Evolutionary conservation across 1,284 basidiomycete genomes (phyloP), one percentile per base, ranked within the genome.

Genomic region (Wolfiporia cocos): DNA sequence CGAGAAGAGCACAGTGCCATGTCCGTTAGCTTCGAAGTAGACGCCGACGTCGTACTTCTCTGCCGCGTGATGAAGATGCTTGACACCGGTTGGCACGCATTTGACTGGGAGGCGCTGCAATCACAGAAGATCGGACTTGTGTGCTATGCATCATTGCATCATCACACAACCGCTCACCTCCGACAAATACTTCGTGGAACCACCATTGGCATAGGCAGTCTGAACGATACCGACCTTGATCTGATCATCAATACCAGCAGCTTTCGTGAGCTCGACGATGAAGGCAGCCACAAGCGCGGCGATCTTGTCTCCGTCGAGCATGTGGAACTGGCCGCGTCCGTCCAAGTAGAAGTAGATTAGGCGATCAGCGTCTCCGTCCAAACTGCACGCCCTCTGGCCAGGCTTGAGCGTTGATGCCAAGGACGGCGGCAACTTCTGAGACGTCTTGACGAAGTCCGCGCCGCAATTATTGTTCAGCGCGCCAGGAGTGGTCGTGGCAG

Each of bases 1-100:
- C 2, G 95, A 97, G 68, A 99, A 99, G 39, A 99, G 67, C 34
- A 99, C 92, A 1, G 96, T 99, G 30, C 96, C 96, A 57, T 99
- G 96, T 1, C 96, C 96, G 61, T 99, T 99, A 39, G 96, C 96
- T 66, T 99, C 96, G 58, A 99, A 99, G 70, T 99, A 99, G 35
- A 99, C 92, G 21, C 96, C 96, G 50, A 99, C 78, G 59, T 93
- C 83, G 65, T 86, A 99, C 51, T 83, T 78, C 57, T 95, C 91
- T 5, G 96, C 96, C 5, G 94, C 96, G 62, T 98, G 95, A 61
- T 99, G 96, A 37, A 99, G 78, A 62, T 99, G 88, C 67, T 99
- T 99, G 48, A 99, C 96, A 30, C 96, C 96, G 6, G 96, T 99
- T 5, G 93, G 74, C 2, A 96, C 94, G 64, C 96, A 99, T 54